Conservation (phyloP, 129 eudicot genomes). For the Rutidosis leptorrhynchoides region DNA sequence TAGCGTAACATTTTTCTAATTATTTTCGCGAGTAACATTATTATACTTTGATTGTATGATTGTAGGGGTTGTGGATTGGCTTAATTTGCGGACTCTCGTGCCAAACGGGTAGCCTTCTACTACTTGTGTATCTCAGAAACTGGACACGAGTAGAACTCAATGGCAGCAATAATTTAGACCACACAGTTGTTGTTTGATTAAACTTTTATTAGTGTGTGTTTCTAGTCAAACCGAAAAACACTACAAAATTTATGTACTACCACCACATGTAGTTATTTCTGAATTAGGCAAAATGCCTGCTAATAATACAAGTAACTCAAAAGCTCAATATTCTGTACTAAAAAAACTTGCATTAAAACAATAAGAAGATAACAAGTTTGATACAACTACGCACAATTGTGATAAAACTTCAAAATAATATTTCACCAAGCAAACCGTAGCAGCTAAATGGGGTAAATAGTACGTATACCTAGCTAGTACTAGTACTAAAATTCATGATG, state of each 20-base stretch:
- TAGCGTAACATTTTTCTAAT: not conserved
- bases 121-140: constrained; percentile 41
- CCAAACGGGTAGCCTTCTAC: constrained; percentile 48
- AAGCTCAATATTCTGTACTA: constrained; percentile 91
- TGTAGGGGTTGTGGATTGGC: constrained; percentile 87
- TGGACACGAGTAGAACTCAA: constrained; percentile 47
- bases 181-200: constrained; percentile 16
- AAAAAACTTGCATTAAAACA: not conserved
- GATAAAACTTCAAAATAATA: not conserved
- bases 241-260: not conserved
- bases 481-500: constrained; percentile 56
- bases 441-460: constrained; percentile 50
- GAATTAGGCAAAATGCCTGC: constrained; percentile 82
- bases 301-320: constrained; percentile 73
- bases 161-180: constrained; percentile 1
- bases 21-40: not conserved
- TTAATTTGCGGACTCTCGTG: constrained; percentile 58
- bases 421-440: constrained; percentile 73
- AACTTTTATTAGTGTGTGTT: not conserved
- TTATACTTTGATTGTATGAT: not conserved
- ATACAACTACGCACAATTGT: not conserved
- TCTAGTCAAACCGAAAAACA: not conserved
- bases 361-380: not conserved
- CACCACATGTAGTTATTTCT: constrained; percentile 44
- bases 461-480: constrained; percentile 49